These are phyloP conservation scores for Mytilinidion resinicola DNA, from an alignment of 495 filamentous ascomycete species.

Conservation along the genomic window DNA sequence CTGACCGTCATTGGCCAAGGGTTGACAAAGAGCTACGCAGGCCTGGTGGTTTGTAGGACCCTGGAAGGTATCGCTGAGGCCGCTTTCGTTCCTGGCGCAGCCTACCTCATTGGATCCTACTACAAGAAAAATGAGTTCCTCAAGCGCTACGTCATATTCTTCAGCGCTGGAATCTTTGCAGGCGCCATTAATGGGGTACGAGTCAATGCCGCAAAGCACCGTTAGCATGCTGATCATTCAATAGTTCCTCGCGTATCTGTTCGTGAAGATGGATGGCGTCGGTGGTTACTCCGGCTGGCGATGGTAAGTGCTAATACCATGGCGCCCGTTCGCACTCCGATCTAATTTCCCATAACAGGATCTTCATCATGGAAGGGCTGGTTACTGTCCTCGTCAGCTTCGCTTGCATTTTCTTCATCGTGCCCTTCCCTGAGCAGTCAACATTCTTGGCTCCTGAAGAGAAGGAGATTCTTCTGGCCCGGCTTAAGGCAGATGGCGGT, in stretches of 20 bases:
- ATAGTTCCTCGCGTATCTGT: conserved; percentile 54
- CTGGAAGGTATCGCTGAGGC: conserved; percentile 22
- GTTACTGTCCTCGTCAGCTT: conserved; percentile 53
- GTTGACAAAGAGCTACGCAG: conserved; percentile 14
- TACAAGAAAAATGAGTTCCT: conserved; percentile 25
- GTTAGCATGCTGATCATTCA: neutral
- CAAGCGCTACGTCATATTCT: conserved; percentile 59
- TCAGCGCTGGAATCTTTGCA: conserved; percentile 57
- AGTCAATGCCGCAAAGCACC: neutral
- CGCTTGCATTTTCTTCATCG: conserved; percentile 50
- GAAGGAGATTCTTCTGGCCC: conserved; percentile 34
- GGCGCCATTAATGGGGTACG: conserved; percentile 56
- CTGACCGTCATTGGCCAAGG: conserved; percentile 23
- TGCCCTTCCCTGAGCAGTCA: conserved; percentile 60
- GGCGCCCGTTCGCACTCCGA: neutral
- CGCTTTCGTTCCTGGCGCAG: conserved; percentile 20
- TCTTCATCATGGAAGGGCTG: conserved; percentile 50
- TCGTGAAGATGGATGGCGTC: conserved; percentile 61
- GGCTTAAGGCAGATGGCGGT: conserved; percentile 36
- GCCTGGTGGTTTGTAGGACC: conserved; percentile 18
- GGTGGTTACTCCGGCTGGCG: conserved; percentile 60
- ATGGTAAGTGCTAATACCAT: conserved; percentile 40
- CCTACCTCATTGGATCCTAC: conserved; percentile 24
- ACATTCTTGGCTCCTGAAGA: conserved; percentile 42
- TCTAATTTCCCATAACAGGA: conserved; percentile 25